phyloP scores from a whole-genome alignment of 2,329 filamentous ascomycete genomes.

The Colletotrichum chrysophilum region DNA sequence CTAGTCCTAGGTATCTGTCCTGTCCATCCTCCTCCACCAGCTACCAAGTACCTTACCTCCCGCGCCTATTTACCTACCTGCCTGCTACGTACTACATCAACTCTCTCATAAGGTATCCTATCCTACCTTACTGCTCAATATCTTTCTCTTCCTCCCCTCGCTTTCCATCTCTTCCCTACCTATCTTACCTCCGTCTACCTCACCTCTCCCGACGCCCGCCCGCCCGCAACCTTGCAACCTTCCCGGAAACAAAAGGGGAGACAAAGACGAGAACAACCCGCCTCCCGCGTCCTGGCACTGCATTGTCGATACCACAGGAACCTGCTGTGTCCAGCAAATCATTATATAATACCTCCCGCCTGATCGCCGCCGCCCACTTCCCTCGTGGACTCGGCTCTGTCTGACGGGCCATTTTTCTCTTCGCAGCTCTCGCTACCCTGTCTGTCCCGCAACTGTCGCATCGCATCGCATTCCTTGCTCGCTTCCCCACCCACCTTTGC shows the following conservation, averaged over 20 bases:
- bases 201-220: neutral
- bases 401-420: neutral
- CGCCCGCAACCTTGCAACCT: neutral
- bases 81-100: neutral
- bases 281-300: neutral
- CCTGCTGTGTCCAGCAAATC: neutral
- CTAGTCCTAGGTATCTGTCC: neutral
- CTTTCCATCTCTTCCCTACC: neutral
- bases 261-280: slow-evolving; percentile 9
- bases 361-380: neutral
- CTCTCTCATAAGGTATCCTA: neutral
- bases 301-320: neutral
- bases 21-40: neutral
- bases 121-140: neutral
- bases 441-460: slow-evolving; percentile 22
- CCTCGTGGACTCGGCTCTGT: neutral
- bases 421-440: slow-evolving; percentile 9
- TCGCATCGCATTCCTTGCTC: slow-evolving; percentile 21
- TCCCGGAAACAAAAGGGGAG: neutral
- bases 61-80: neutral
- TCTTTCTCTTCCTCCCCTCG: neutral
- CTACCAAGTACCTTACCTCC: neutral
- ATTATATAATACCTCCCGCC: slow-evolving; percentile 10
- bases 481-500: slow-evolving; percentile 22
- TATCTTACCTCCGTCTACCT: neutral